Percentiles rank a stretch among this genome's conserved stretches.
Conservation (phyloP, 306 rosid species). For the Cicer yamashitae region DNA sequence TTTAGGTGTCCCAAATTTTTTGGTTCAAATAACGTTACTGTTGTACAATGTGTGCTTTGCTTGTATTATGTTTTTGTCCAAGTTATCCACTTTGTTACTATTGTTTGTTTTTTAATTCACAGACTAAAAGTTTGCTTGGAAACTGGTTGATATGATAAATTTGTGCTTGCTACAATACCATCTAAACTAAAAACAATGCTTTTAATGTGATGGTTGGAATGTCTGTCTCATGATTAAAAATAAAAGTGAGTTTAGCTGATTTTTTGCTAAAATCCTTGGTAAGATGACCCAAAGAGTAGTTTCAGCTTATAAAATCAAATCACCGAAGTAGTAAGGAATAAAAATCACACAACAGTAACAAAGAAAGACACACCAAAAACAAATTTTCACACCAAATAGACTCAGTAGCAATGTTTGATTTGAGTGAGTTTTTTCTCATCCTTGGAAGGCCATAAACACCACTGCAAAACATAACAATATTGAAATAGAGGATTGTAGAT, state of each 20-base stretch:
- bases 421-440: constrained; percentile 8
- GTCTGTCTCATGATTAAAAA: constrained; percentile 28
- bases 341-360: constrained; percentile 44
- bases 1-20: neutral
- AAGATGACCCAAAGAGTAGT: constrained; percentile 8
- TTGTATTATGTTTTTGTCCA: constrained; percentile 35
- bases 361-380: constrained; percentile 38
- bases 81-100: constrained; percentile 34
- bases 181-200: constrained; percentile 37
- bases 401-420: constrained; percentile 30
- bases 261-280: constrained; percentile 24
- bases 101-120: constrained; percentile 43
- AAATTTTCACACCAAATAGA: constrained; percentile 36
- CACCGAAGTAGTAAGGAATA: constrained; percentile 35
- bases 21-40: neutral
- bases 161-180: constrained; percentile 23
- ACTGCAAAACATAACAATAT: constrained; percentile 47
- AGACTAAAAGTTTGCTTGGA: constrained; percentile 28
- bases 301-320: constrained; percentile 32
- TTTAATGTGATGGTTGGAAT: constrained; percentile 30
- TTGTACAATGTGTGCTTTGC: constrained; percentile 10
- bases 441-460: constrained; percentile 54
- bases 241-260: constrained; percentile 12
- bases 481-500: constrained; percentile 44
- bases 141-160: constrained; percentile 35